phyloP scores from a whole-genome alignment of 345 rosid genomes.

The Turritis glabra region DNA sequence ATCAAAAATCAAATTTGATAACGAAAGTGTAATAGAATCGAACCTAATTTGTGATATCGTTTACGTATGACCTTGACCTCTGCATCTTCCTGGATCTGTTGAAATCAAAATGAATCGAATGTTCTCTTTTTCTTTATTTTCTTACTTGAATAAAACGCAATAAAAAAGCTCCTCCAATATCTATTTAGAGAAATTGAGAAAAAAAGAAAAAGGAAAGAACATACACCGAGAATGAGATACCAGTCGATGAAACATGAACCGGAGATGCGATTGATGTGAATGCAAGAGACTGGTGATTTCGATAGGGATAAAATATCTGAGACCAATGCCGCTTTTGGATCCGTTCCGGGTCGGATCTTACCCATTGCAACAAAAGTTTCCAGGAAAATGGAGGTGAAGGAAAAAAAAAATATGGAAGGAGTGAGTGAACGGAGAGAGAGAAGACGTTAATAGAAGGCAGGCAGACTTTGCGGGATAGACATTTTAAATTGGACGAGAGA shows the following conservation, averaged over 20 bases:
- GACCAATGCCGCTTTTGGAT: slow-evolving; percentile 52
- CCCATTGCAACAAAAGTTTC: slow-evolving; percentile 40
- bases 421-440: slow-evolving; percentile 16
- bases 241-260: slow-evolving; percentile 70
- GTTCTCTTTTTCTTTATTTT: not conserved
- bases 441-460: slow-evolving; percentile 63
- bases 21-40: slow-evolving; percentile 17
- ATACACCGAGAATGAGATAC: slow-evolving; percentile 83
- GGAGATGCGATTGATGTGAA: slow-evolving; percentile 44
- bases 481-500: slow-evolving; percentile 60
- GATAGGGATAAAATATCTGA: slow-evolving; percentile 69
- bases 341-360: slow-evolving; percentile 52
- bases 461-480: slow-evolving; percentile 57
- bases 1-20: not conserved
- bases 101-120: slow-evolving; percentile 7
- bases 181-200: not conserved
- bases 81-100: slow-evolving; percentile 77
- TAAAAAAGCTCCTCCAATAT: not conserved
- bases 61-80: slow-evolving; percentile 55
- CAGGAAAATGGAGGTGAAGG: not conserved
- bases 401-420: not conserved
- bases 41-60: slow-evolving; percentile 79
- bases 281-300: slow-evolving; percentile 47
- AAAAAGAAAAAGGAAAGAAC: slow-evolving; percentile 23
- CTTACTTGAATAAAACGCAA: not conserved